Percentiles rank a stretch among this genome's conserved stretches.
These are phyloP conservation scores for Penicillium macrosclerotiorum DNA, from an alignment of 495 filamentous ascomycete species.

Conservation along the genomic window DNA sequence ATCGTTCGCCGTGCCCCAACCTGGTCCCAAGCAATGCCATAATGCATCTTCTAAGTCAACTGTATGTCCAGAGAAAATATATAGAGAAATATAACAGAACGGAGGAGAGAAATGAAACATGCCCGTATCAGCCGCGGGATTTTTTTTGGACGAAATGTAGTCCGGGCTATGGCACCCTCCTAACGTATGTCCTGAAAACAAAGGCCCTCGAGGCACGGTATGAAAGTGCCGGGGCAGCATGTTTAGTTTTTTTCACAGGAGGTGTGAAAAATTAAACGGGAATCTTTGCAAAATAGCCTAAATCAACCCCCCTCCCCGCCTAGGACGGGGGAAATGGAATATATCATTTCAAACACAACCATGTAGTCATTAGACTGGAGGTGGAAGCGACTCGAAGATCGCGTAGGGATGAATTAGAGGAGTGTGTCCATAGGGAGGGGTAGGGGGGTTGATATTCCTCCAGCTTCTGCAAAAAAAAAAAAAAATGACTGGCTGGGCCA, in stretches of 20 bases:
- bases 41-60: slow-evolving; percentile 37
- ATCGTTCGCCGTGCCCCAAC: slow-evolving; percentile 29
- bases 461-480: neutral
- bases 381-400: too few relatives aligned
- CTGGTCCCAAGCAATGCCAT: slow-evolving; percentile 32
- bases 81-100: slow-evolving; percentile 5
- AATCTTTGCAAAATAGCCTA: neutral
- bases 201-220: too few relatives aligned
- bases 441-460: too few relatives aligned
- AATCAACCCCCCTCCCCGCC: neutral
- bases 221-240: neutral
- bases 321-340: neutral
- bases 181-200: too few relatives aligned
- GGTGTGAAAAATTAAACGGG: neutral
- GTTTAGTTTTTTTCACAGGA: neutral
- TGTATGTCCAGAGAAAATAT: slow-evolving; percentile 30
- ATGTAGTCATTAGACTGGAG: neutral
- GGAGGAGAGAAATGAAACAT: too few relatives aligned
- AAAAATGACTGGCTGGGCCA: too few relatives aligned
- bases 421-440: neutral
- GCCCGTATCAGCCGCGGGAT: too few relatives aligned
- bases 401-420: neutral
- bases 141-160: too few relatives aligned
- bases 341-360: neutral
- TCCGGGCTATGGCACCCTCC: too few relatives aligned